phyloP scores from a whole-genome alignment of 139 green algal species.

The Pseudopediastrum boryanum region DNA sequence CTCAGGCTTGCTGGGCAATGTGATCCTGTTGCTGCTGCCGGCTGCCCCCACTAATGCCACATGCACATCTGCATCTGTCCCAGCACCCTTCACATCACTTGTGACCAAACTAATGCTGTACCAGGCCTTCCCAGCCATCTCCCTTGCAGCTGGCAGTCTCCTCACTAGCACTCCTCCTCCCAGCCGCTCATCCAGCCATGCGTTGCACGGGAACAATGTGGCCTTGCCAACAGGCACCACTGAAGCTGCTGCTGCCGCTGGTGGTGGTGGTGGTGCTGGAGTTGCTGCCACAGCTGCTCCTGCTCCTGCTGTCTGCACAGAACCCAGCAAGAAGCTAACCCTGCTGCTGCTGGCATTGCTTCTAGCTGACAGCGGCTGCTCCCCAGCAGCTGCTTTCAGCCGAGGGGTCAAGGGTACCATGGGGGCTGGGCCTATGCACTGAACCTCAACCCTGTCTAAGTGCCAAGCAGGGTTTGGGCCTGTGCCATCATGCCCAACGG shows the following conservation, averaged over 20 bases:
- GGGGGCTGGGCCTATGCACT: not conserved
- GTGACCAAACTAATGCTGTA: conserved; percentile 30
- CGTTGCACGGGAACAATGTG: conserved; percentile 25
- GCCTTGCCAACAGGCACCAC: not conserved
- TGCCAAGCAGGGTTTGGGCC: conserved; percentile 27
- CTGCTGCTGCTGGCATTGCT: conserved; percentile 9
- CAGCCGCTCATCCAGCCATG: conserved; percentile 21
- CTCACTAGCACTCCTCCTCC: conserved; percentile 14
- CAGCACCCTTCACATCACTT: conserved; percentile 34
- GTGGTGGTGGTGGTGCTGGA: no score
- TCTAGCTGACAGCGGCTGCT: not conserved
- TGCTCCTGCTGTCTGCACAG: not conserved
- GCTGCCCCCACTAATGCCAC: conserved; percentile 53
- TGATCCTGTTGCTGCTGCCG: conserved; percentile 33
- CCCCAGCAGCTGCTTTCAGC: not conserved
- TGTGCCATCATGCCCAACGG: conserved; percentile 34
- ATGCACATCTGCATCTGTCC: conserved; percentile 67
- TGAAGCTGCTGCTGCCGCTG: not conserved
- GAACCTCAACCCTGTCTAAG: conserved; percentile 17
- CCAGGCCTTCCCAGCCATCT: not conserved
- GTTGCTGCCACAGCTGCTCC: not conserved
- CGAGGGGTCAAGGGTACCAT: not conserved
- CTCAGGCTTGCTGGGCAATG: conserved; percentile 58
- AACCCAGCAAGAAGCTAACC: not conserved
- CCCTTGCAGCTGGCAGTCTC: not conserved